A percentile compares a stretch with the other conserved stretches of the same genome.
These are phyloP conservation scores for Colletotrichum australisinense DNA, from an alignment of 2,329 filamentous ascomycete species.

Conservation along the genomic window DNA sequence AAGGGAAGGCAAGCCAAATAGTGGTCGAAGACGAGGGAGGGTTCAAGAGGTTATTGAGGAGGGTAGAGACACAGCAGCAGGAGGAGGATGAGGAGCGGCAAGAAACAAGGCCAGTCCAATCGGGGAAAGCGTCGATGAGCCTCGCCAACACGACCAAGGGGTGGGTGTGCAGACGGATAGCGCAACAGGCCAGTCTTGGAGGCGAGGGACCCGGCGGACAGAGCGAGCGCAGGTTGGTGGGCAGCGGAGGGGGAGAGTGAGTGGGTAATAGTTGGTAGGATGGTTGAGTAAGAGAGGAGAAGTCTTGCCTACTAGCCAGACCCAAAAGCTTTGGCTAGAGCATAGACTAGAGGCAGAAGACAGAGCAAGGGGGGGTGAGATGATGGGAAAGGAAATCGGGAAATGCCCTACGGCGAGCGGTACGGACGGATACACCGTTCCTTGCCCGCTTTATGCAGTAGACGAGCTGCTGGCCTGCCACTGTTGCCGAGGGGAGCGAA, in stretches of 20 bases:
- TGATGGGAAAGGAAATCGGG: not conserved
- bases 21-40: slow-evolving; percentile 29
- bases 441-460: not conserved
- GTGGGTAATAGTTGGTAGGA: slow-evolving; percentile 14
- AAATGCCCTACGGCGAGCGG: not conserved
- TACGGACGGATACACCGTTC: not conserved
- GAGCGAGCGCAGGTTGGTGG: slow-evolving; percentile 5
- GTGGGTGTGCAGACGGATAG: slow-evolving; percentile 15
- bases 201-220: slow-evolving; percentile 17
- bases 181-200: slow-evolving; percentile 22
- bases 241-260: slow-evolving; percentile 12
- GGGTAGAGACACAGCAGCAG: slow-evolving; percentile 13
- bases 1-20: slow-evolving; percentile 21
- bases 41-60: slow-evolving; percentile 25
- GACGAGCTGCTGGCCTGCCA: not conserved
- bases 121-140: slow-evolving; percentile 32
- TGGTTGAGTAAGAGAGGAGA: not conserved
- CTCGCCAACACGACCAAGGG: slow-evolving; percentile 30
- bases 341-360: not conserved
- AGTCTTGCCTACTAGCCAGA: slow-evolving; percentile 10
- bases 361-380: not conserved
- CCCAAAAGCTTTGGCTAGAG: slow-evolving; percentile 11
- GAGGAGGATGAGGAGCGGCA: slow-evolving; percentile 6
- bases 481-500: not conserved
- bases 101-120: slow-evolving; percentile 30